Base-by-base conservation (phyloP, 768 basidiomycete species). In the Podaxis mareebaensis region DNA sequence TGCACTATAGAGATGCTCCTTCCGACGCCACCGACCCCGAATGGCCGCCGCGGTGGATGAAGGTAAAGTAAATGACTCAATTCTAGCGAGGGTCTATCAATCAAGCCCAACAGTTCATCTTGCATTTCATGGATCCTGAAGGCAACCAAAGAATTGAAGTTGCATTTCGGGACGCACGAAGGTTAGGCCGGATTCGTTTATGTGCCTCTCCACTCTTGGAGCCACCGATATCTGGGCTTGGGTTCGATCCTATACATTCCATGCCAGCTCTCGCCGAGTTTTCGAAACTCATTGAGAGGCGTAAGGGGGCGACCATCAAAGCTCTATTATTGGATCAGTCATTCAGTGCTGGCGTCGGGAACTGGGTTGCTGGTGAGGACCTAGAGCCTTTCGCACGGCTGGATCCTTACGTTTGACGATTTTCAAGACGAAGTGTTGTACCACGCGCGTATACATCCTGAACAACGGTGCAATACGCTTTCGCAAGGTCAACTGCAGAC, bases 291-390 rank as follows among this genome's bases (percentile, higher is more conserved):
- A 77, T 90, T 30, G 71, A 72, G 24, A 88, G 82, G 67, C 81
- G 88, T 59, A 75, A 80, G 3, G 88, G 87, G 61, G 86, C 36
- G 7, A 26, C 91, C 3, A 81, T 90, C 61, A 93, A 92, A 69
- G 86, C 88, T 1, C 78, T 93, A n/a, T 78, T 93, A 13, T 79
- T 92, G 46, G 87, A 93, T 72, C 91, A 93, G 71, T 84, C 87
- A 0, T 92, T 93, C 76, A 89, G 84, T 65, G 90, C 91, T 11
- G 92, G 92, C 1, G 84, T 93, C 10, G 89, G 92, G 3, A 93
- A 93, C 71, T 93, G 91, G 88, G 84, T 93, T 20, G 91, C 91
- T 68, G 90, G 89, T 85, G 66, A 48, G 69, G 73, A 40, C 15
- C 15, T 17, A 48, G 17, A 17, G 17, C 17, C 69, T 38, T 38